These are phyloP conservation scores for Entomortierella chlamydospora DNA, from an alignment of 192 early-diverging fungal species.

Conservation along the genomic window DNA sequence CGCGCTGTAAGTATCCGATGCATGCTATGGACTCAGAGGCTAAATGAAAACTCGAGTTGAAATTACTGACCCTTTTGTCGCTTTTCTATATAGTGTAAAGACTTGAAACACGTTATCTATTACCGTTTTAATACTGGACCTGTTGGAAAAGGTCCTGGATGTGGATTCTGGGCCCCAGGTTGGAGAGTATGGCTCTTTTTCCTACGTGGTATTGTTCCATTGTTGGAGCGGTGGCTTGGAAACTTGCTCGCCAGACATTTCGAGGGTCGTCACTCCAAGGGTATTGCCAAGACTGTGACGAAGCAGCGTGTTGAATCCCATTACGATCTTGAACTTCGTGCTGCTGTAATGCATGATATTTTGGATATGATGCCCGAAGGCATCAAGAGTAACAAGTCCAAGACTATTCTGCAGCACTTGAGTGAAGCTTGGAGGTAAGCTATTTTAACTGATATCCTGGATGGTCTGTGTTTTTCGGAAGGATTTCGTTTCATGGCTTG, in stretches of 20 bases:
- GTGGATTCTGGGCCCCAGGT: slow-evolving; percentile 98
- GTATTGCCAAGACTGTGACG: slow-evolving; percentile 97
- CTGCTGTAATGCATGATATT: slow-evolving; percentile 99
- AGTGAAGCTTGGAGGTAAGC: slow-evolving; percentile 88
- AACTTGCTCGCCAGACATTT: slow-evolving; percentile 99
- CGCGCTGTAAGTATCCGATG: slow-evolving; percentile 69
- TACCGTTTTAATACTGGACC: slow-evolving; percentile 95
- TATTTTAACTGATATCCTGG: slow-evolving; percentile 3
- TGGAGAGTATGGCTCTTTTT: slow-evolving; percentile 99
- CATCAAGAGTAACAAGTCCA: slow-evolving; percentile 95
- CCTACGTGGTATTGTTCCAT: slow-evolving; percentile 96
- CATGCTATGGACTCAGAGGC: no score
- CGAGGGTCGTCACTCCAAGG: slow-evolving; percentile 96
- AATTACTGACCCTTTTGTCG: no score
- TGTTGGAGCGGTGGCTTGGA: slow-evolving; percentile 98
- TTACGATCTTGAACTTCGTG: slow-evolving; percentile 97
- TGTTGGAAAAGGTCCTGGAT: slow-evolving; percentile 98
- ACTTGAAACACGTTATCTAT: slow-evolving; percentile 95
- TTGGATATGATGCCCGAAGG: slow-evolving; percentile 99
- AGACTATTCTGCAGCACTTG: slow-evolving; percentile 96
- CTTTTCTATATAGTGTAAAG: slow-evolving; percentile 69
- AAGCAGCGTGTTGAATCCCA: slow-evolving; percentile 99
- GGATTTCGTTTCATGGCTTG: no score
- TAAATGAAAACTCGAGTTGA: no score
- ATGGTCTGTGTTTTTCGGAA: no score